A percentile compares a stretch with the other conserved stretches of the same genome.
Conservation (phyloP, 1,284 basidiomycete genomes). For the Boletus smithii region DNA sequence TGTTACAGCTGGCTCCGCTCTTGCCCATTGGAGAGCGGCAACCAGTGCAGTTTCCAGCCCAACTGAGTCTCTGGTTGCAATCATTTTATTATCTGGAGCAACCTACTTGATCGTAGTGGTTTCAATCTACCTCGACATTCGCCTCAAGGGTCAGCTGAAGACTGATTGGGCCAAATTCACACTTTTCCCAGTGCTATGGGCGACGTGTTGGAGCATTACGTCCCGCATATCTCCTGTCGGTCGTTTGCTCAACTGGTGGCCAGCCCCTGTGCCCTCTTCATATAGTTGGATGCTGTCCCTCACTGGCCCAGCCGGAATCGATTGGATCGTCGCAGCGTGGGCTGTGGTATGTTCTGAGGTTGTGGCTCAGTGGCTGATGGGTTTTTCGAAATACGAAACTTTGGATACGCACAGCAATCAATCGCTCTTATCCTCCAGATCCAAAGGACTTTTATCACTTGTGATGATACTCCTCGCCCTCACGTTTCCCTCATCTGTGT, state of each 20-base stretch:
- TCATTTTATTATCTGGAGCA: slow-evolving; percentile 45
- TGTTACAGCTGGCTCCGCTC: slow-evolving; percentile 44
- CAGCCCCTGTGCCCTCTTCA: slow-evolving; percentile 47
- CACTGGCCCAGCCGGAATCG: slow-evolving; percentile 56
- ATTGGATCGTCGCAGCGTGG: slow-evolving; percentile 71
- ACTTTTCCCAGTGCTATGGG: slow-evolving; percentile 69
- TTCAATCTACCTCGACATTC: slow-evolving; percentile 41
- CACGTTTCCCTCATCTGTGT: slow-evolving; percentile 54
- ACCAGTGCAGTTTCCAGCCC: slow-evolving; percentile 55
- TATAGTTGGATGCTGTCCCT: slow-evolving; percentile 63
- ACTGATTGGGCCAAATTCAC: slow-evolving; percentile 43
- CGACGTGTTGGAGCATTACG: slow-evolving; percentile 51
- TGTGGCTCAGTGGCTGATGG: slow-evolving; percentile 54
- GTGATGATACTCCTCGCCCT: slow-evolving; percentile 43
- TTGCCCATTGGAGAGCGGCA: slow-evolving; percentile 50
- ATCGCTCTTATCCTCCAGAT: slow-evolving; percentile 20
- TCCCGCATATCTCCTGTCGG: slow-evolving; percentile 61
- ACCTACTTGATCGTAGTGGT: slow-evolving; percentile 36
- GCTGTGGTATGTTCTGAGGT: slow-evolving; percentile 60
- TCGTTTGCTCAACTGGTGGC: slow-evolving; percentile 61
- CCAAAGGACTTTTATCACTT: slow-evolving; percentile 36
- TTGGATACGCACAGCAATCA: slow-evolving; percentile 1
- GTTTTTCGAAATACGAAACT: slow-evolving; percentile 17
- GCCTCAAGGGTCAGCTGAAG: slow-evolving; percentile 32
- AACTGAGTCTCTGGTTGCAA: slow-evolving; percentile 43